Percentiles rank a stretch among this genome's conserved stretches.
Evolutionary conservation across 192 early-diverging fungal species (phyloP).

Genomic region (Coemansia sp.): DNA sequence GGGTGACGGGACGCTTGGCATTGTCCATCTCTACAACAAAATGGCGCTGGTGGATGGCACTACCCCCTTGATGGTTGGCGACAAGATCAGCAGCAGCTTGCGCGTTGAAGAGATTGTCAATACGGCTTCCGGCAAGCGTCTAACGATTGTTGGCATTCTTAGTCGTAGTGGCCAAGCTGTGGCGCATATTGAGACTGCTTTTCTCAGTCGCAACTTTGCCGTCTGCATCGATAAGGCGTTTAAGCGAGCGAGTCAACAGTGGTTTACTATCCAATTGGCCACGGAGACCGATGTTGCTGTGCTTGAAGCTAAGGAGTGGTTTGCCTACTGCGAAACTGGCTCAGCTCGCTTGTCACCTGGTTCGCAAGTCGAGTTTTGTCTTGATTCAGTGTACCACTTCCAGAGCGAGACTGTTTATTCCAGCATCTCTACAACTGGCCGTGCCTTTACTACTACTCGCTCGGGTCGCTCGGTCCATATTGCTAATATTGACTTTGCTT

Average conservation of each 20-base stretch:
- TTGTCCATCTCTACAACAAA: slow-evolving; percentile 88
- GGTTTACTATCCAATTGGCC: slow-evolving; percentile 65
- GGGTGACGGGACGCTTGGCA: slow-evolving; percentile 79
- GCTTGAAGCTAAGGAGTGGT: slow-evolving; percentile 84
- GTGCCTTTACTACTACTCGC: slow-evolving; percentile 56
- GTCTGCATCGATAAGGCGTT: slow-evolving; percentile 69
- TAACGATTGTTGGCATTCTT: slow-evolving; percentile 33
- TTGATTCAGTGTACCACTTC: slow-evolving; percentile 72
- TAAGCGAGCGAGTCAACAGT: slow-evolving; percentile 65
- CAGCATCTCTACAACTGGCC: slow-evolving; percentile 72
- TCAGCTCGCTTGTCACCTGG: slow-evolving; percentile 53
- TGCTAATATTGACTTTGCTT: slow-evolving; percentile 73
- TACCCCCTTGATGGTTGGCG: slow-evolving; percentile 67
- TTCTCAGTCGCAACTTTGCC: slow-evolving; percentile 73
- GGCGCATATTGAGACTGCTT: slow-evolving; percentile 71
- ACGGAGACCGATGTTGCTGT: slow-evolving; percentile 73
- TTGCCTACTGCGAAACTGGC: slow-evolving; percentile 41
- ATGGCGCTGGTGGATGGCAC: slow-evolving; percentile 69
- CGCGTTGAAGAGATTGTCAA: slow-evolving; percentile 77
- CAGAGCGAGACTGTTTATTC: slow-evolving; percentile 62
- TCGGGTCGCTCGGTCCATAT: slow-evolving; percentile 68
- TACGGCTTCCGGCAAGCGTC: slow-evolving; percentile 78
- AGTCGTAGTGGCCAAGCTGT: slow-evolving; percentile 60
- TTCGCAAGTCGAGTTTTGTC: slow-evolving; percentile 73
- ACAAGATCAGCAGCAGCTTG: slow-evolving; percentile 70